Percentiles rank a stretch among this genome's conserved stretches.
These are phyloP conservation scores for Microsporum ferrugineum DNA, from an alignment of 2,329 filamentous ascomycete species.

Conservation along the genomic window DNA sequence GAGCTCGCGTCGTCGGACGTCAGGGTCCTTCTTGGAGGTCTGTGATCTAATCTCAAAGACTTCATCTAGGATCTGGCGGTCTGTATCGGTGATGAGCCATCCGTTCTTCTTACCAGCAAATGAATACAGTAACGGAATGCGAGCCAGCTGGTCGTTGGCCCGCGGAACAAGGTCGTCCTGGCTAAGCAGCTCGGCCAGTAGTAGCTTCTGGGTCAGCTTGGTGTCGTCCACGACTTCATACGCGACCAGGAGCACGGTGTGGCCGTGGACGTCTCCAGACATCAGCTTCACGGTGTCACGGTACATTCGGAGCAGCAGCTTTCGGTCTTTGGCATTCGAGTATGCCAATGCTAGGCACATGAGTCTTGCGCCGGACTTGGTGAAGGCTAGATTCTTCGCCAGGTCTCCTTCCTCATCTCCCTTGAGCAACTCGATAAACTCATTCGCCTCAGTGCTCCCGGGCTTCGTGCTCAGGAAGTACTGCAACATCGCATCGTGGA, in stretches of 20 bases:
- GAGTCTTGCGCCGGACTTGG: conserved; percentile 71
- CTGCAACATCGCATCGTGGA: conserved; percentile 96
- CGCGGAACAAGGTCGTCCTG: conserved; percentile 43
- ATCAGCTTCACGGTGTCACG: conserved; percentile 81
- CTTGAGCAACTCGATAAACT: conserved; percentile 83
- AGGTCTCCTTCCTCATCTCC: conserved; percentile 83
- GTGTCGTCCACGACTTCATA: conserved; percentile 94
- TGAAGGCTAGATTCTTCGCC: conserved; percentile 93
- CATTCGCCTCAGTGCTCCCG: conserved; percentile 68
- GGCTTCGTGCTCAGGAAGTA: conserved; percentile 74
- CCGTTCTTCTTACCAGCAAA: conserved; percentile 54
- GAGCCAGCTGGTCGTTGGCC: conserved; percentile 38
- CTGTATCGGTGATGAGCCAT: conserved; percentile 52
- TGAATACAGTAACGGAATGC: conserved; percentile 64
- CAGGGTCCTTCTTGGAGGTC: conserved; percentile 87
- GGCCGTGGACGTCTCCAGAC: conserved; percentile 66
- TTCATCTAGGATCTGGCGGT: conserved; percentile 62
- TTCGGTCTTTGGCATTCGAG: conserved; percentile 83
- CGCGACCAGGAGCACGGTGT: conserved; percentile 69
- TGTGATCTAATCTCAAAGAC: conserved; percentile 65
- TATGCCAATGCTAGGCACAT: conserved; percentile 73
- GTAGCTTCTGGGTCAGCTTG: conserved; percentile 69
- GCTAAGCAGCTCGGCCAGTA: conserved; percentile 76
- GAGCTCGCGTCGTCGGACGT: conserved; percentile 63
- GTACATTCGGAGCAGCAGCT: conserved; percentile 75